Conservation (phyloP, 2,329 filamentous ascomycete genomes). For the Colletotrichum lindemuthianum region DNA sequence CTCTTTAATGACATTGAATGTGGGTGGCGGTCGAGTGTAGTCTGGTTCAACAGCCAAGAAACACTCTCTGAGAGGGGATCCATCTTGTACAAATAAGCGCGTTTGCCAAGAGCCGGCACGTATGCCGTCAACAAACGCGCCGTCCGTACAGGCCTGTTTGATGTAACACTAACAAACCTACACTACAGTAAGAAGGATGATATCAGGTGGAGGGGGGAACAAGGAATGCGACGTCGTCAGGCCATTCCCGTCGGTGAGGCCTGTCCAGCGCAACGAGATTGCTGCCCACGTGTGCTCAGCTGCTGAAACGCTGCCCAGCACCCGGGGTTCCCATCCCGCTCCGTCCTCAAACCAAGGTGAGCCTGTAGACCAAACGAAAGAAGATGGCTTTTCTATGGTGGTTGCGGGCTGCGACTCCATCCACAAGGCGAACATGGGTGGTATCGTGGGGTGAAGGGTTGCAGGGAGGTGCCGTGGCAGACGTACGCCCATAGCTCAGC, state of each 20-base stretch:
- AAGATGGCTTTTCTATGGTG: neutral
- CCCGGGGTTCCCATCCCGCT: neutral
- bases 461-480: slow-evolving; percentile 7
- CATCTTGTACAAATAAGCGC: slow-evolving; percentile 22
- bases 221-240: slow-evolving; percentile 22
- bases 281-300: neutral
- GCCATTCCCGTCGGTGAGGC: slow-evolving; percentile 27
- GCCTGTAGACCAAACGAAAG: neutral
- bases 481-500: slow-evolving; percentile 18
- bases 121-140: neutral
- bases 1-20: slow-evolving; percentile 18
- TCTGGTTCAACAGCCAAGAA: neutral
- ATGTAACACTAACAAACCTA: slow-evolving; percentile 17
- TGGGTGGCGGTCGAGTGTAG: neutral
- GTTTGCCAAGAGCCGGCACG: slow-evolving; percentile 11
- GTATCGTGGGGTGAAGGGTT: neutral
- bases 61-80: neutral
- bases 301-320: slow-evolving; percentile 21
- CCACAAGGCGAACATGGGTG: slow-evolving; percentile 8
- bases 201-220: slow-evolving; percentile 5
- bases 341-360: neutral
- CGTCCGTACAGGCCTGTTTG: slow-evolving; percentile 1
- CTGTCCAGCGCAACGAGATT: neutral
- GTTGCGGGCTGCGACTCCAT: neutral
- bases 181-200: neutral